Evolutionary conservation across 345 rosid genomes (phyloP).

Genomic region (Sisymbrium irio): DNA sequence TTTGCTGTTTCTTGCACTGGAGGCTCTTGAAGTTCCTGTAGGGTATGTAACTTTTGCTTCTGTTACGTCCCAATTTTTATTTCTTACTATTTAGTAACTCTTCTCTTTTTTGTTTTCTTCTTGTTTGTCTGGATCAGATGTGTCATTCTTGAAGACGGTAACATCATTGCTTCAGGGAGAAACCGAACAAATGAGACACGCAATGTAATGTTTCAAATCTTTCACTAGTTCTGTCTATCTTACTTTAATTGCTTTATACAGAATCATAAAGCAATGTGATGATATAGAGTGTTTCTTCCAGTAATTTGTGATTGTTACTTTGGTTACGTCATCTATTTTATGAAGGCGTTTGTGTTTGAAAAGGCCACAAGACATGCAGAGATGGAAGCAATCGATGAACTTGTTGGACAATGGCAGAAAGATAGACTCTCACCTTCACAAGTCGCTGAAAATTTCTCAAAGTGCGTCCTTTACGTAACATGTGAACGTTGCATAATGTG

Average conservation of each 20-base stretch:
- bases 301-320: background rate
- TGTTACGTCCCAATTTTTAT: background rate
- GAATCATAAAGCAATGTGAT: background rate
- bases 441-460: constrained; percentile 59
- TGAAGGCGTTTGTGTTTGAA: background rate
- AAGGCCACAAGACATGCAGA: constrained; percentile 94
- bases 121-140: constrained; percentile 43
- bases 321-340: background rate
- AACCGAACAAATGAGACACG: constrained; percentile 65
- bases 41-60: constrained; percentile 41
- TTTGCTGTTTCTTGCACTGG: constrained; percentile 72
- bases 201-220: constrained; percentile 37
- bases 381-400: constrained; percentile 85
- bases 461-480: constrained; percentile 59
- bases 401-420: constrained; percentile 64
- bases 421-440: constrained; percentile 48
- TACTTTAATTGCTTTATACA: background rate
- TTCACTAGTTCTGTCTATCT: background rate
- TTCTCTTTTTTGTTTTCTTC: background rate
- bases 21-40: constrained; percentile 77
- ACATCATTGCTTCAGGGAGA: constrained; percentile 57
- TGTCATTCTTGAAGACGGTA: constrained; percentile 50
- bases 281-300: background rate
- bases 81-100: background rate
- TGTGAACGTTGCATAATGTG: constrained; percentile 97